Base-by-base conservation (phyloP, 768 basidiomycete genomes). In the Lactifluus subvellereus region DNA sequence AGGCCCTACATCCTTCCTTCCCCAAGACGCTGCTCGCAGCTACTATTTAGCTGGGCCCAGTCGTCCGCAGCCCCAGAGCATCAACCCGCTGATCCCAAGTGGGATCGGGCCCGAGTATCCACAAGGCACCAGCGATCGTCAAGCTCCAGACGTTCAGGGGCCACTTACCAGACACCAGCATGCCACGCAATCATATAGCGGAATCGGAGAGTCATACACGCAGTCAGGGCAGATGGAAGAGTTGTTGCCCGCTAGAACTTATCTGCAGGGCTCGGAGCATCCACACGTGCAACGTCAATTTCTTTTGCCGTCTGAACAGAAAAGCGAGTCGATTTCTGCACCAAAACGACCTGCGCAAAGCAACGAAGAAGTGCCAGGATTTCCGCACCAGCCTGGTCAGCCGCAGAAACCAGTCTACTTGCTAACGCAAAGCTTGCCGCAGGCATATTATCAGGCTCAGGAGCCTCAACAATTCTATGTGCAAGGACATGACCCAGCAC, bases 1-100 rank as follows among this genome's bases (percentile, higher is more conserved):
- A n/a, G 60, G 57, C 11, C 64, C 59, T 38, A 51, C 55, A n/a
- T 69, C 72, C 42, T 69, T 67, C 30, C 64, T 69, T 35, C 66
- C 70, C 16, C 61, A 66, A 11, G 64, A 57, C 52, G 64, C 53
- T 13, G 59, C 59, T 55, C 58, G 53, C 66, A 69, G 54, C 48
- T 55, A 64, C 18, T 51, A 50, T 49, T 43, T 48, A n/a, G 48
- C 37, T 20, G 60, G 32, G 16, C 48, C 54, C 11, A 20, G 37
- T 49, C 54, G 7, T 27, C 30, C 50, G 27, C 60, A 40, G 20
- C 54, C 60, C 2, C 60, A 50, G 38, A 22, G 30, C 10, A 50
- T 56, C 54, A 5, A 20, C 22, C n/a, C 48, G 30, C 18, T 32
- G 54, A 20, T 40, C n/a, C n/a, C 35, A 22, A 35, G 54, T 56